These are phyloP conservation scores for Penicillium sp. DNA, from an alignment of 2,329 filamentous ascomycete species.

Conservation along the genomic window DNA sequence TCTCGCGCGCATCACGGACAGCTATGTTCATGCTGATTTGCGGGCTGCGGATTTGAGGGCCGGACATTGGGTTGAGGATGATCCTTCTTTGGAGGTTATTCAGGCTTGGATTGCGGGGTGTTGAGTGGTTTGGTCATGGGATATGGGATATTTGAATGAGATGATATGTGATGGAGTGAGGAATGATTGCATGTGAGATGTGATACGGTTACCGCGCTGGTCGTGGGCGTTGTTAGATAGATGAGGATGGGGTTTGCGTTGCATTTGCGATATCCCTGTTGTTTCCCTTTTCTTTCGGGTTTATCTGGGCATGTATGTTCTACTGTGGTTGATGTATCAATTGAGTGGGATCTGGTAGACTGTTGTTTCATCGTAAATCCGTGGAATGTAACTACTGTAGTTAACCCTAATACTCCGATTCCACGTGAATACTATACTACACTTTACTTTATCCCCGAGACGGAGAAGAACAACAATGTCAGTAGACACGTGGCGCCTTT, in stretches of 20 bases:
- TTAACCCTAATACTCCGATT: neutral
- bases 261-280: slow-evolving; percentile 23
- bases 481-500: no score
- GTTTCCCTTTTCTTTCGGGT: slow-evolving; percentile 6
- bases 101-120: slow-evolving; percentile 44
- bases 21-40: slow-evolving; percentile 54
- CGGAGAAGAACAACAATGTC: neutral
- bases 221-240: slow-evolving; percentile 10
- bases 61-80: slow-evolving; percentile 60
- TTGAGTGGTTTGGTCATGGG: slow-evolving; percentile 15
- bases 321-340: neutral
- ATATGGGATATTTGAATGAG: no score
- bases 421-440: no score
- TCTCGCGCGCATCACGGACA: slow-evolving; percentile 55
- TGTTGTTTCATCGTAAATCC: neutral
- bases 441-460: neutral
- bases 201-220: slow-evolving; percentile 16
- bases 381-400: neutral
- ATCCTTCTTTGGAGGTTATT: slow-evolving; percentile 54
- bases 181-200: slow-evolving; percentile 9
- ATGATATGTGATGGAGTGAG: slow-evolving; percentile 7
- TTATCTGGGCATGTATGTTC: neutral
- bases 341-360: neutral
- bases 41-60: slow-evolving; percentile 53
- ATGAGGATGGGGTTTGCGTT: slow-evolving; percentile 11